phyloP scores from a whole-genome alignment of 2,329 filamentous ascomycete species.

The Exophiala aquamarina region DNA sequence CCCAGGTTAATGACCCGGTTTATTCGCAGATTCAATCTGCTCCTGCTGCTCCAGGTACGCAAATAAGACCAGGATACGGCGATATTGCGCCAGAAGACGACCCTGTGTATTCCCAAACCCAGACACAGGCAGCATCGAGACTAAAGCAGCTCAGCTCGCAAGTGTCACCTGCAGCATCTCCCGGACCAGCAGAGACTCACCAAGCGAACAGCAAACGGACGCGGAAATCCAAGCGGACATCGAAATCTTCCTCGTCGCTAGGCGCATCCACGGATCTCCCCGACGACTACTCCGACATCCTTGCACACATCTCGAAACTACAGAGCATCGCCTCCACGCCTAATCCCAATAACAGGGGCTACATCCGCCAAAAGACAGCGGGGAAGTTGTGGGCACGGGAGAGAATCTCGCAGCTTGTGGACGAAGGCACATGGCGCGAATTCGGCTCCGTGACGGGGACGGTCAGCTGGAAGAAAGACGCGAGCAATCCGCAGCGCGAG shows the following conservation, averaged over 20 bases:
- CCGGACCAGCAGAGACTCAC: constrained; percentile 8
- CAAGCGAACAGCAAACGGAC: constrained; percentile 33
- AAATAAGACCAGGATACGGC: background rate
- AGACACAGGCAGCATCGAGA: constrained; percentile 23
- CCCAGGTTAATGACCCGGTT: constrained; percentile 14
- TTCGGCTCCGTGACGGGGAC: constrained; percentile 62
- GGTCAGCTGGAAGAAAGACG: constrained; percentile 49
- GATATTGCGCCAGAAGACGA: background rate
- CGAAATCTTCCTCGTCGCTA: background rate
- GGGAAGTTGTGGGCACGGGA: constrained; percentile 68
- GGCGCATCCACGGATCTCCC: constrained; percentile 40
- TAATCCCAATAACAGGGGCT: constrained; percentile 55
- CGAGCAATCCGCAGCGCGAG: constrained; percentile 42
- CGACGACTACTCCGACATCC: constrained; percentile 62
- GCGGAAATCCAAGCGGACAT: constrained; percentile 19
- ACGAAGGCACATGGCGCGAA: constrained; percentile 57
- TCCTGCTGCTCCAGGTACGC: background rate
- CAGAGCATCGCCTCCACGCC: constrained; percentile 56
- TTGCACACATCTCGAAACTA: constrained; percentile 56
- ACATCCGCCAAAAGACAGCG: constrained; percentile 62
- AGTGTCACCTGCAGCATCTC: constrained; percentile 30
- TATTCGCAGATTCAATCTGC: constrained; percentile 11
- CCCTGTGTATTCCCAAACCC: constrained; percentile 8
- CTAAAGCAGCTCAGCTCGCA: constrained; percentile 51
- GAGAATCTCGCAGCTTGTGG: constrained; percentile 59